Evolutionary conservation across 2,329 filamentous ascomycete genomes (phyloP).

Genomic region (Onygena corvina): DNA sequence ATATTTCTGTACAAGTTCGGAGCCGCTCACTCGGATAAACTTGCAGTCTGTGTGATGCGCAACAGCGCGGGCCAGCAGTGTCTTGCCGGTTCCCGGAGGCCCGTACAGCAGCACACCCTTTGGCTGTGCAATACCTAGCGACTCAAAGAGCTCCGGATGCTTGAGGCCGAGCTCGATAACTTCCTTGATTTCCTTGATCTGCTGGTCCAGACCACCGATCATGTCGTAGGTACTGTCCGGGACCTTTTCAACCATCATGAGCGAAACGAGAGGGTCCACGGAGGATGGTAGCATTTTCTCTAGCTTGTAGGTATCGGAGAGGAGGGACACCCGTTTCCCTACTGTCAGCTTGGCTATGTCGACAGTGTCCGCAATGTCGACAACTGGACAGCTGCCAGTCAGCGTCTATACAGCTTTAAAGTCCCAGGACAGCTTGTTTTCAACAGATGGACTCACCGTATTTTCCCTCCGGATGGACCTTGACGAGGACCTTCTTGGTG

Average conservation of each 20-base stretch:
- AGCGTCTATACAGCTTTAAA: neutral
- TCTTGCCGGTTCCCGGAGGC: conserved; percentile 94
- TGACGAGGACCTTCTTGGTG: conserved; percentile 97
- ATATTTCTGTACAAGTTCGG: conserved; percentile 96
- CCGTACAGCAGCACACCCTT: conserved; percentile 96
- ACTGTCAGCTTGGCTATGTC: conserved; percentile 92
- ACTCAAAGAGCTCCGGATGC: conserved; percentile 97
- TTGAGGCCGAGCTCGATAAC: conserved; percentile 97
- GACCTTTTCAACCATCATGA: conserved; percentile 99
- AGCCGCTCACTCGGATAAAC: conserved; percentile 94
- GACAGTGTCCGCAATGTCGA: conserved; percentile 87
- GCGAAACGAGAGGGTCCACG: conserved; percentile 92
- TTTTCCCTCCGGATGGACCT: conserved; percentile 99
- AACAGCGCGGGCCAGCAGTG: conserved; percentile 82
- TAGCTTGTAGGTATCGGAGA: conserved; percentile 96
- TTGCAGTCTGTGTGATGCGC: conserved; percentile 98
- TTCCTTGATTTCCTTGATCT: conserved; percentile 99
- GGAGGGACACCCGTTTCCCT: conserved; percentile 90
- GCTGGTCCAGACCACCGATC: conserved; percentile 96
- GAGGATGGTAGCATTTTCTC: conserved; percentile 98
- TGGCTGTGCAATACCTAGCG: conserved; percentile 94
- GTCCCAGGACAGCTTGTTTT: neutral
- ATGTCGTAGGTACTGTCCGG: conserved; percentile 99
- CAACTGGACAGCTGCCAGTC: conserved; percentile 48
- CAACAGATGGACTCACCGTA: conserved; percentile 56